These are phyloP conservation scores for Epithemia pelagica DNA, from an alignment of 108 stramenopile species.

Conservation along the genomic window DNA sequence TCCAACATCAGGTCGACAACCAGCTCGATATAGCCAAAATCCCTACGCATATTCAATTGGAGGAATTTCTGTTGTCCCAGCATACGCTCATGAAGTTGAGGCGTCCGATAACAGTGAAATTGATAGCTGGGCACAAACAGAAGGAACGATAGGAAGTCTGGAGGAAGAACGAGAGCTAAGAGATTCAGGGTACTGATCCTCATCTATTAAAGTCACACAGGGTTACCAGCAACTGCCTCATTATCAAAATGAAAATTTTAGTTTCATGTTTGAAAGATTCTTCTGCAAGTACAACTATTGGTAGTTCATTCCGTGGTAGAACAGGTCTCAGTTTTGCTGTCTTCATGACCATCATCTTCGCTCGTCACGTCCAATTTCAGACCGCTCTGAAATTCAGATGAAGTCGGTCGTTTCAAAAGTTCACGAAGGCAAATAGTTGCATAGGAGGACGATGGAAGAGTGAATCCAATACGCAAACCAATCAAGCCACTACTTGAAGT, in stretches of 20 bases:
- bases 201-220: background rate
- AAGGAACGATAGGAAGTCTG: constrained; percentile 42
- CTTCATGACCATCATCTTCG: background rate
- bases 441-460: constrained; percentile 81
- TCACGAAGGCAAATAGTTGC: constrained; percentile 87
- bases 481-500: constrained; percentile 23
- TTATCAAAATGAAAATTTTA: too few relatives aligned
- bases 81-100: background rate
- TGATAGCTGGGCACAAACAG: constrained; percentile 45
- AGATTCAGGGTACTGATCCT: background rate
- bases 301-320: too few relatives aligned
- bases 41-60: background rate
- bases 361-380: constrained; percentile 31
- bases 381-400: constrained; percentile 69
- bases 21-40: background rate
- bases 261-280: too few relatives aligned
- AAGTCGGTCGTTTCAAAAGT: constrained; percentile 76
- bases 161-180: constrained; percentile 37
- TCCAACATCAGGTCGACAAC: background rate
- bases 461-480: constrained; percentile 81
- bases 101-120: constrained; percentile 11
- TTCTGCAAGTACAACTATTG: too few relatives aligned
- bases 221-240: too few relatives aligned
- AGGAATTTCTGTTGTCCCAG: background rate
- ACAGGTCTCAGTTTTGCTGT: too few relatives aligned